phyloP scores from a whole-genome alignment of 116 monocot genomes.

The Thalassia testudinum region DNA sequence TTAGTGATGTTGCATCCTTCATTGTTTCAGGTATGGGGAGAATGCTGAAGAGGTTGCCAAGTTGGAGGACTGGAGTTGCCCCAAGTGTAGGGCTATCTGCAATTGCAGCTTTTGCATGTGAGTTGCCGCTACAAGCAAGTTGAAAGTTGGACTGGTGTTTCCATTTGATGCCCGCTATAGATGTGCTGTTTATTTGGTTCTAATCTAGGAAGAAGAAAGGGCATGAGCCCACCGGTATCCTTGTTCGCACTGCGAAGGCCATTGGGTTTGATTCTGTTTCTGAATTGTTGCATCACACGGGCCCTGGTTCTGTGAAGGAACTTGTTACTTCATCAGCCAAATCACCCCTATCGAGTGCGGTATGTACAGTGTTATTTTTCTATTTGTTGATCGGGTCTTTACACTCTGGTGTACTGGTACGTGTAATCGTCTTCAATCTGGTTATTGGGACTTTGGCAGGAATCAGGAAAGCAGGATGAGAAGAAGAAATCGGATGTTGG shows the following conservation, averaged over 20 bases:
- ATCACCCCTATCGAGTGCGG: not conserved
- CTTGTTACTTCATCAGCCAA: not conserved
- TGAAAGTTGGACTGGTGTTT: not conserved
- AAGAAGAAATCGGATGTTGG: no score
- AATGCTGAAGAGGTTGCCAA: constrained; percentile 38
- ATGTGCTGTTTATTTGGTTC: no score
- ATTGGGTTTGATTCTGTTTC: constrained; percentile 60
- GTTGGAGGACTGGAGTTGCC: constrained; percentile 56
- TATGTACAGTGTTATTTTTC: not conserved
- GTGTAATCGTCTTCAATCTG: no score
- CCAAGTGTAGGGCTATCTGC: constrained; percentile 70
- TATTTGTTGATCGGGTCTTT: no score
- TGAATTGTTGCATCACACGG: constrained; percentile 32
- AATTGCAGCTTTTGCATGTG: constrained; percentile 93
- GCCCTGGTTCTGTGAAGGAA: not conserved
- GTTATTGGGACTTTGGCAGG: no score
- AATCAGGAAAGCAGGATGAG: no score
- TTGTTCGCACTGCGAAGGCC: constrained; percentile 52
- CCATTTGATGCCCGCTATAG: not conserved
- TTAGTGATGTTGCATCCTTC: no score
- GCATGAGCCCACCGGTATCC: constrained; percentile 53
- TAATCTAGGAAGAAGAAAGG: constrained; percentile 57
- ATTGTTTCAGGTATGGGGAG: constrained; percentile 55
- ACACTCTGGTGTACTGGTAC: no score
- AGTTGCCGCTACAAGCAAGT: not conserved